Evolutionary conservation across 2,329 filamentous ascomycete genomes (phyloP), one percentile per base, ranked within the genome.

Genomic region (Lasiodiplodia hormozganensis): DNA sequence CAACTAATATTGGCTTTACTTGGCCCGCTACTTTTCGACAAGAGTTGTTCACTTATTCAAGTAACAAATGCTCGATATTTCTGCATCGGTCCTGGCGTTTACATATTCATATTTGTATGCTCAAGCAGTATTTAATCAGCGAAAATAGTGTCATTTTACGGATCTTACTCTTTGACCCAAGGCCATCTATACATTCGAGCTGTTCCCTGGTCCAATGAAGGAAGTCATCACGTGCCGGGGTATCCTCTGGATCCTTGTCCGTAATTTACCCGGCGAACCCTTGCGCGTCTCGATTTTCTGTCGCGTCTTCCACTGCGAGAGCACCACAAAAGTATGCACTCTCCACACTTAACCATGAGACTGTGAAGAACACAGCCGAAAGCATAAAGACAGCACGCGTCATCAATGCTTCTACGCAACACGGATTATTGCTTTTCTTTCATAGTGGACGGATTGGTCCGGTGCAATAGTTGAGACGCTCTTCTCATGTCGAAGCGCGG

Each of bases 401-500:
- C 18, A 23, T 38, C 31, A 23, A 57, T 57, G 54, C n/a, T 57
- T 57, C 23, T n/a, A 38, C 7, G 14, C 34, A 6, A 34, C n/a
- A 40, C 14, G 18, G 18, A 47, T 4, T 10, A n/a, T 57, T 34
- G 8, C 31, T 57, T 38, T 40, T 23, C 10, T 21, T 56, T 34
- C 52, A 28, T 4, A 1, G 28, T 38, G 18, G 21, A 14, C 54
- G 10, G 12, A 31, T 16, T 38, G 16, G 16, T 25, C 21, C 34
- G 54, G 31, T 11, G 38, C 34, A 10, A 16, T 57, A 57, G 54
- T 47, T 21, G 18, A n/a, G 43, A 18, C 51, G 18, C 11, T 34
- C n/a, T 14, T 38, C 40, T 21, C n/a, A 64, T 64, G 60, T 64
- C 60, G 18, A 47, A 62, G n/a, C 25, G 31, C 14, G 43, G 43